Conservation (phyloP, 2,329 filamentous ascomycete genomes). For the Beauveria sp. region DNA sequence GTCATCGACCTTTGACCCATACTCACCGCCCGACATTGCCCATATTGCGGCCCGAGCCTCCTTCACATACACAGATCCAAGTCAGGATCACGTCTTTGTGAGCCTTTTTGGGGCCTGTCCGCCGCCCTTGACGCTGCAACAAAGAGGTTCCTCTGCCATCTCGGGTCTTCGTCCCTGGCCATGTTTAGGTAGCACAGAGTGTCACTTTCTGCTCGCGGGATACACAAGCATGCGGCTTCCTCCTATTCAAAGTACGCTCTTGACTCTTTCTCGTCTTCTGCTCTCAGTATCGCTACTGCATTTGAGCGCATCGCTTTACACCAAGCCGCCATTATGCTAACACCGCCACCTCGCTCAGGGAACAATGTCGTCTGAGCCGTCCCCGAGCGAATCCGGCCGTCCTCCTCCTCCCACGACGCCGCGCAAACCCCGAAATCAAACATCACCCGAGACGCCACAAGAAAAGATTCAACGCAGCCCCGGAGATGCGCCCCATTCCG, state of each 20-base stretch:
- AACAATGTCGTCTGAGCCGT: slow-evolving; percentile 11
- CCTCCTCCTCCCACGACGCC: slow-evolving; percentile 8
- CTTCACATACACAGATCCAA: neutral
- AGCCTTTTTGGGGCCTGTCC: neutral
- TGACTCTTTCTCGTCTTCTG: neutral
- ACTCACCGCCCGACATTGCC: neutral
- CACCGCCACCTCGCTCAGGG: neutral
- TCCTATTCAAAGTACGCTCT: neutral
- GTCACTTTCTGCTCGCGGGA: slow-evolving; percentile 4
- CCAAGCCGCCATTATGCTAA: neutral
- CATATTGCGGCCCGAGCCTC: slow-evolving; percentile 4
- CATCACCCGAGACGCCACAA: slow-evolving; percentile 9
- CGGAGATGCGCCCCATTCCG: slow-evolving; percentile 32
- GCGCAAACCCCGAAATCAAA: slow-evolving; percentile 4
- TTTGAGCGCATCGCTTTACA: neutral
- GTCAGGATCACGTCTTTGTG: neutral
- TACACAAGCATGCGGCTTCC: slow-evolving; percentile 9
- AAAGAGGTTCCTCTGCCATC: neutral
- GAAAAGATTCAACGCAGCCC: slow-evolving; percentile 8
- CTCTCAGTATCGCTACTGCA: neutral
- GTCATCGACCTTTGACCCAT: neutral
- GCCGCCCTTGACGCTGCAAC: neutral
- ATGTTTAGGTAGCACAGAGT: slow-evolving; percentile 9
- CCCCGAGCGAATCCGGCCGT: slow-evolving; percentile 6
- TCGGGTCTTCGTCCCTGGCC: neutral